Evolutionary conservation across 1,284 basidiomycete genomes (phyloP).

Genomic region (Apiotrichum sp.): DNA sequence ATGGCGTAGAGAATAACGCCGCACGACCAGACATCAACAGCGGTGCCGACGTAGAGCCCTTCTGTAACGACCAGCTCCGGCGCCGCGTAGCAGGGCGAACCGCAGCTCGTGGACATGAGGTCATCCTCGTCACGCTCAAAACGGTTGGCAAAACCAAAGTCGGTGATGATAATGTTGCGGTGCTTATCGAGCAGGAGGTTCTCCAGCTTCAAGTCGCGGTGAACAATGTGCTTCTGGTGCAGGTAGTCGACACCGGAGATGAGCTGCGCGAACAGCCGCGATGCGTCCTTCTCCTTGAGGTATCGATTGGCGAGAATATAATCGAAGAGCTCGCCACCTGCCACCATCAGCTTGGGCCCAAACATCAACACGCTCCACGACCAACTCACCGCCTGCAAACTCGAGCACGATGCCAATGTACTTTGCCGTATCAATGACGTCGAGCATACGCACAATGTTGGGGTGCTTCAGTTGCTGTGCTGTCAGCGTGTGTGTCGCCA

Average conservation of each 20-base stretch:
- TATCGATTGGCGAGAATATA: slow-evolving; percentile 98
- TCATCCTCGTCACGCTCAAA: slow-evolving; percentile 88
- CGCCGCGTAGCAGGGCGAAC: slow-evolving; percentile 95
- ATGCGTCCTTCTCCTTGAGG: slow-evolving; percentile 89
- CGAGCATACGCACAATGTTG: slow-evolving; percentile 96
- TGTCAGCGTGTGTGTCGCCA: slow-evolving; percentile 11
- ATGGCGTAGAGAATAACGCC: slow-evolving; percentile 99
- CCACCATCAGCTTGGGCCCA: background rate
- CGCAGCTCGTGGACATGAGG: slow-evolving; percentile 97
- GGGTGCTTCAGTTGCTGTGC: slow-evolving; percentile 84
- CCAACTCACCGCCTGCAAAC: slow-evolving; percentile 68
- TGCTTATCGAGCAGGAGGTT: slow-evolving; percentile 95
- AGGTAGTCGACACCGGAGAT: slow-evolving; percentile 99
- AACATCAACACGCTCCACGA: background rate
- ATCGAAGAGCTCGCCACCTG: slow-evolving; percentile 95
- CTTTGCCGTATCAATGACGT: slow-evolving; percentile 98
- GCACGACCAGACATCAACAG: slow-evolving; percentile 98
- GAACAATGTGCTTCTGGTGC: slow-evolving; percentile 97
- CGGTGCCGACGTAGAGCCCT: slow-evolving; percentile 92
- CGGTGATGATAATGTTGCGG: slow-evolving; percentile 98
- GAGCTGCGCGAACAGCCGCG: slow-evolving; percentile 94
- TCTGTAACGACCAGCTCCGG: slow-evolving; percentile 99
- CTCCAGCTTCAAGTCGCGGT: slow-evolving; percentile 98
- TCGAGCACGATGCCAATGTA: slow-evolving; percentile 99
- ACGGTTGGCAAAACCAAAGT: slow-evolving; percentile 97